Conservation (phyloP, 257 asterid species). For the Sherardia arvensis region DNA sequence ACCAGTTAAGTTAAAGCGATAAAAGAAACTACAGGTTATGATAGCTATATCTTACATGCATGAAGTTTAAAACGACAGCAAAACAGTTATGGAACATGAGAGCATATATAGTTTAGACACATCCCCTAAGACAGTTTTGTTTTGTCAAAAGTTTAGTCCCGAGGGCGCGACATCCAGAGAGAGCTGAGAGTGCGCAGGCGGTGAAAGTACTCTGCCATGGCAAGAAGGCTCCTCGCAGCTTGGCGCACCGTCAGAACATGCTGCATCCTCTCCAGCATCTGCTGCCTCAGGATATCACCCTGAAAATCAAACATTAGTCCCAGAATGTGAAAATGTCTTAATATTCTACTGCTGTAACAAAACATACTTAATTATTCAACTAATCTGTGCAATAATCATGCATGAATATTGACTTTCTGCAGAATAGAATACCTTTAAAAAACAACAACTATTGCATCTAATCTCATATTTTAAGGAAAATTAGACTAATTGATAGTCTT, state of each 20-base stretch:
- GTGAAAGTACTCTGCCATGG: slow-evolving; percentile 65
- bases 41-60: background rate
- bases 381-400: slow-evolving; percentile 2
- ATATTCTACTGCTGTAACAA: too few species aligned
- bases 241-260: slow-evolving; percentile 64
- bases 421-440: background rate
- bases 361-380: background rate
- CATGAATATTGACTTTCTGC: slow-evolving; percentile 14
- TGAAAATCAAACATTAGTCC: slow-evolving; percentile 19
- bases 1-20: background rate
- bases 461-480: background rate
- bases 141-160: slow-evolving; percentile 29
- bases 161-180: slow-evolving; percentile 66
- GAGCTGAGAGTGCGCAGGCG: slow-evolving; percentile 90
- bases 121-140: too few species aligned
- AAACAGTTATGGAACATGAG: background rate
- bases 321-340: background rate
- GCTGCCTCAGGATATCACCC: slow-evolving; percentile 75
- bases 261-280: slow-evolving; percentile 57
- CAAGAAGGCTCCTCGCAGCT: slow-evolving; percentile 60
- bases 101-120: background rate
- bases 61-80: background rate
- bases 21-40: background rate
- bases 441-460: background rate
- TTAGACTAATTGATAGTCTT: slow-evolving; percentile 3